Conservation (phyloP, 1,284 basidiomycete genomes). For the Sporisorium reilianum region DNA sequence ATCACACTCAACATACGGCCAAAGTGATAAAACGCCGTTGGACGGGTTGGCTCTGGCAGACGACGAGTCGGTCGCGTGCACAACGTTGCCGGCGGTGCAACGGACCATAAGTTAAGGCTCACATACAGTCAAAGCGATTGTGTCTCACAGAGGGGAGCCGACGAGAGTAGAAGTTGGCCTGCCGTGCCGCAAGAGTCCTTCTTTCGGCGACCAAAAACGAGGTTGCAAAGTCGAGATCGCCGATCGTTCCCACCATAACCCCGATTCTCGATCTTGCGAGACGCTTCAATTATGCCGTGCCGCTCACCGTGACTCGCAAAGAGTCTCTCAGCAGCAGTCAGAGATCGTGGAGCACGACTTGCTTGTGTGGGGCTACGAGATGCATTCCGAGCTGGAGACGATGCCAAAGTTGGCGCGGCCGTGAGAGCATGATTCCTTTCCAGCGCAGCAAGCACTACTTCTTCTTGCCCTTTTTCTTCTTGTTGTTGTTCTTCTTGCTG, state of each 20-base stretch:
- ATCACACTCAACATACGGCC: no score
- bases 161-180: constrained; percentile 42
- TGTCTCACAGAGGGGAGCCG: no score
- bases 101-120: no score
- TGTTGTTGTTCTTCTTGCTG: constrained; percentile 79
- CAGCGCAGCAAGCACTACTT: constrained; percentile 14
- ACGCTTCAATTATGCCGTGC: no score
- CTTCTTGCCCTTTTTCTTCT: constrained; percentile 53
- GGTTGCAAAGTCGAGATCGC: neutral
- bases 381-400: neutral
- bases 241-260: neutral
- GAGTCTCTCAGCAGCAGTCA: no score
- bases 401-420: neutral
- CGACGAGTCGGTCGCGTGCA: no score
- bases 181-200: constrained; percentile 12
- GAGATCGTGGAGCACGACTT: no score
- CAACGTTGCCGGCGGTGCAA: neutral
- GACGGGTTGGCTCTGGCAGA: constrained; percentile 16
- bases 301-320: no score
- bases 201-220: constrained; percentile 4
- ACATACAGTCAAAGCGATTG: neutral
- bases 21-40: constrained; percentile 25
- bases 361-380: neutral
- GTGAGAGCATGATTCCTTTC: neutral
- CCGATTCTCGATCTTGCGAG: neutral